A percentile compares a stretch with the other conserved stretches of the same genome.
Conservation (phyloP, 179 eudicot genomes). For the Amaranthus tricolor region DNA sequence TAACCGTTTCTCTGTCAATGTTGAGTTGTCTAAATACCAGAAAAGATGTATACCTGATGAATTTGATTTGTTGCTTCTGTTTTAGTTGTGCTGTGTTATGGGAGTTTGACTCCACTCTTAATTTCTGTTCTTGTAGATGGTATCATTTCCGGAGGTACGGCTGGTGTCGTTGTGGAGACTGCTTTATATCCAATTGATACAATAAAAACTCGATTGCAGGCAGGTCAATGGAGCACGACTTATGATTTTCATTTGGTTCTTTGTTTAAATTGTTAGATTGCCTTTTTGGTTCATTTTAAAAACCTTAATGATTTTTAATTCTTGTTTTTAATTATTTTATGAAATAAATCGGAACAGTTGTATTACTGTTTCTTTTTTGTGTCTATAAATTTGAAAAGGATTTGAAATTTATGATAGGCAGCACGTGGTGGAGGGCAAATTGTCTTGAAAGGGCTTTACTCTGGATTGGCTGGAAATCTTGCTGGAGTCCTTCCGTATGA, state of each 20-base stretch:
- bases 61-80: neutral
- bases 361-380: neutral
- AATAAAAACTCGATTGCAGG: conserved; percentile 88
- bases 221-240: conserved; percentile 28
- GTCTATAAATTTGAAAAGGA: neutral
- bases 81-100: neutral
- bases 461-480: conserved; percentile 94
- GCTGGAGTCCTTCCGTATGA: conserved; percentile 95
- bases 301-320: neutral
- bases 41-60: neutral
- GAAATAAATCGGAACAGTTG: neutral
- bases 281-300: neutral
- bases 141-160: conserved; percentile 84
- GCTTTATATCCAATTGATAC: conserved; percentile 91
- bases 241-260: conserved; percentile 1
- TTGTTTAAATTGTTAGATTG: neutral
- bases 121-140: conserved; percentile 62
- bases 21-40: neutral
- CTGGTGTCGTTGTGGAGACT: conserved; percentile 91
- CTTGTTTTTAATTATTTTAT: neutral
- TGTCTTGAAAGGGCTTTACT: conserved; percentile 77
- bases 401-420: conserved; percentile 46
- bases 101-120: neutral
- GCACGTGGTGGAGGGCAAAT: conserved; percentile 93
- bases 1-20: neutral